phyloP scores from a whole-genome alignment of 2,329 filamentous ascomycete genomes.

The Calonectria fujianensis region DNA sequence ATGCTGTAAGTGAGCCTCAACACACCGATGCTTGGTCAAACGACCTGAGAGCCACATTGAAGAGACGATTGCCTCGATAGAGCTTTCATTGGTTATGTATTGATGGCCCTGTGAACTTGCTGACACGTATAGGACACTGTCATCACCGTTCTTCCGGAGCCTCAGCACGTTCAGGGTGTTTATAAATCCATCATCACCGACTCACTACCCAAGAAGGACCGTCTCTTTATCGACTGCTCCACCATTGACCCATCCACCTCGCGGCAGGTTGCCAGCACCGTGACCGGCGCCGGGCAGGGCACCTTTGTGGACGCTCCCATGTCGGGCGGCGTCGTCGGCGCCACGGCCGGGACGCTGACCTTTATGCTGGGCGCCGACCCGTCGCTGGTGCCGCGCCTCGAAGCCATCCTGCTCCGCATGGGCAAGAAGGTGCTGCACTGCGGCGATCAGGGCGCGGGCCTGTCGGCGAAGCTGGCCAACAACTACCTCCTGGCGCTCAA shows the following conservation, averaged over 20 bases:
- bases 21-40: background rate
- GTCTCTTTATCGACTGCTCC: conserved; percentile 95
- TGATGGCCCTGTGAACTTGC: background rate
- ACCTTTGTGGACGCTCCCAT: conserved; percentile 96
- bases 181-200: conserved; percentile 84
- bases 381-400: conserved; percentile 77
- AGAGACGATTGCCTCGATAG: background rate
- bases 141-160: conserved; percentile 92
- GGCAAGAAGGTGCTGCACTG: conserved; percentile 91
- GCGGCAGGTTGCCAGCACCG: conserved; percentile 82
- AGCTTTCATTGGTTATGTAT: background rate
- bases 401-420: conserved; percentile 85
- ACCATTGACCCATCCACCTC: conserved; percentile 96
- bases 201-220: conserved; percentile 71
- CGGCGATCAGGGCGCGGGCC: conserved; percentile 87
- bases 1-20: conserved; percentile 67
- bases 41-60: background rate
- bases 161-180: conserved; percentile 89
- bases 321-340: conserved; percentile 96
- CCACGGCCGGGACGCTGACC: conserved; percentile 88
- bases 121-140: conserved; percentile 80
- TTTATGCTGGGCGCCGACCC: conserved; percentile 92
- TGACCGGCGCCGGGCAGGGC: conserved; percentile 79
- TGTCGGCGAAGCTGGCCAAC: conserved; percentile 96
- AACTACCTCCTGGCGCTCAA: conserved; percentile 97